Evolutionary conservation across 129 eudicot genomes (phyloP).

Genomic region (Centrapalus pauciflorus): DNA sequence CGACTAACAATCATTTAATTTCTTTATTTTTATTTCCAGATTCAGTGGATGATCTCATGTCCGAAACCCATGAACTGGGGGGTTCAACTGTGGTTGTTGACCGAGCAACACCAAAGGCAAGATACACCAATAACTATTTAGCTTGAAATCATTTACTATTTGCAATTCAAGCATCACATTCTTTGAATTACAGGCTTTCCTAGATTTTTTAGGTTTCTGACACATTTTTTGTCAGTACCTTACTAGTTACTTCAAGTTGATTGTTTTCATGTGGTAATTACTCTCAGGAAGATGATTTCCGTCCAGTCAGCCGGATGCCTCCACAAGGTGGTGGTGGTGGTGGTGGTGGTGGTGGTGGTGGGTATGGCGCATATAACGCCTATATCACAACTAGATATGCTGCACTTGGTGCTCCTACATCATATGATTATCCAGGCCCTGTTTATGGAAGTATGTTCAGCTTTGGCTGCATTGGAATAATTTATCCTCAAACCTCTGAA

Average conservation of each 20-base stretch:
- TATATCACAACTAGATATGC: slow-evolving; percentile 98
- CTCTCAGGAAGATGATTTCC: slow-evolving; percentile 75
- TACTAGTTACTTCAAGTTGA: not conserved
- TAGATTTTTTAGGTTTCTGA: not conserved
- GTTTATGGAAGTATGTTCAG: slow-evolving; percentile 74
- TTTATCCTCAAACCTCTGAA: not conserved
- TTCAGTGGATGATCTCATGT: slow-evolving; percentile 89
- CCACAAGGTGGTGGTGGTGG: slow-evolving; percentile 37
- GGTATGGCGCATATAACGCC: slow-evolving; percentile 96
- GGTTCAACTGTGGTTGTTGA: slow-evolving; percentile 90
- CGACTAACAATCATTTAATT: not conserved
- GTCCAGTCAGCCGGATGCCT: slow-evolving; percentile 60
- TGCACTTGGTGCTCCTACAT: slow-evolving; percentile 90
- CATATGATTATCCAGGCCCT: slow-evolving; percentile 76
- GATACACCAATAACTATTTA: slow-evolving; percentile 4
- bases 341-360: slow-evolving; percentile 31
- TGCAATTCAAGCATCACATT: not conserved
- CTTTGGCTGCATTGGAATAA: not conserved
- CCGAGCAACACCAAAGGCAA: slow-evolving; percentile 96
- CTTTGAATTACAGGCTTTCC: not conserved
- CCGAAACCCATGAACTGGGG: slow-evolving; percentile 95
- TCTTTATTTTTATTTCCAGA: slow-evolving; percentile 37
- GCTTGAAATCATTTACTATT: not conserved
- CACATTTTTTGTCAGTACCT: not conserved
- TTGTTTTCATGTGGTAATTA: slow-evolving; percentile 6